phyloP scores from a whole-genome alignment of 2,329 filamentous ascomycete species.

The Epichloe aotearoae region DNA sequence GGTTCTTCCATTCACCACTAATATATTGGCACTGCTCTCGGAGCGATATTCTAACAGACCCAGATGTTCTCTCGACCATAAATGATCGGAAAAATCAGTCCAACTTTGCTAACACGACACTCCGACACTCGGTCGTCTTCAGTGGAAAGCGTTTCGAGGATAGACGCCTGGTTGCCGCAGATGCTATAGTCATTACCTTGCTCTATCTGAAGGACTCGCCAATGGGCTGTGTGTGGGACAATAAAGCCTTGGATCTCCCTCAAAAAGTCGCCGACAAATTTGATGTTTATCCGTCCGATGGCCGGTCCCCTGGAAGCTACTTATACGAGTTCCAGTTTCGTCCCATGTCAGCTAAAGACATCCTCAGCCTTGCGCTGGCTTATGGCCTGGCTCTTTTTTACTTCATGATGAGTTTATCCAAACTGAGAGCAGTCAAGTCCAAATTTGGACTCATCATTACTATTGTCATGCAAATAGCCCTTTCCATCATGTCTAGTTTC shows the following conservation, averaged over 20 bases:
- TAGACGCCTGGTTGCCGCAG: conserved; percentile 53
- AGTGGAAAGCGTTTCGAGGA: conserved; percentile 65
- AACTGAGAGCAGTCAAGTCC: conserved; percentile 63
- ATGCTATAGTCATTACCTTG: conserved; percentile 66
- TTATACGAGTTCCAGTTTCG: conserved; percentile 70
- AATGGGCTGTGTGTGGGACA: conserved; percentile 52
- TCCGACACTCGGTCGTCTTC: conserved; percentile 68
- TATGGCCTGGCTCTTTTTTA: conserved; percentile 53
- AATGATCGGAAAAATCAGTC: conserved; percentile 48
- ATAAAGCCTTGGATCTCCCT: conserved; percentile 37
- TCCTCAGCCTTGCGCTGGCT: conserved; percentile 47
- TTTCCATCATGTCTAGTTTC: conserved; percentile 67
- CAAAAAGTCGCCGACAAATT: conserved; percentile 38
- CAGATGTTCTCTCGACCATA: conserved; percentile 53
- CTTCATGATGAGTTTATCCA: conserved; percentile 52
- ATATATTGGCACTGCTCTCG: conserved; percentile 67
- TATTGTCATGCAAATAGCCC: conserved; percentile 53
- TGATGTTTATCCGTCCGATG: conserved; percentile 51
- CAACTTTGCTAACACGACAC: conserved; percentile 58
- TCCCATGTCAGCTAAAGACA: conserved; percentile 56
- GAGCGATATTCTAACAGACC: conserved; percentile 43
- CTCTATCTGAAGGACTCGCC: conserved; percentile 54
- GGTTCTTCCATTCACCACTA: conserved; percentile 73
- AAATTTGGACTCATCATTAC: conserved; percentile 59
- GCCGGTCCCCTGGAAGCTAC: conserved; percentile 38